These are phyloP conservation scores for Cordyceps cateniannulata DNA, from an alignment of 2,329 filamentous ascomycete species.

Conservation along the genomic window DNA sequence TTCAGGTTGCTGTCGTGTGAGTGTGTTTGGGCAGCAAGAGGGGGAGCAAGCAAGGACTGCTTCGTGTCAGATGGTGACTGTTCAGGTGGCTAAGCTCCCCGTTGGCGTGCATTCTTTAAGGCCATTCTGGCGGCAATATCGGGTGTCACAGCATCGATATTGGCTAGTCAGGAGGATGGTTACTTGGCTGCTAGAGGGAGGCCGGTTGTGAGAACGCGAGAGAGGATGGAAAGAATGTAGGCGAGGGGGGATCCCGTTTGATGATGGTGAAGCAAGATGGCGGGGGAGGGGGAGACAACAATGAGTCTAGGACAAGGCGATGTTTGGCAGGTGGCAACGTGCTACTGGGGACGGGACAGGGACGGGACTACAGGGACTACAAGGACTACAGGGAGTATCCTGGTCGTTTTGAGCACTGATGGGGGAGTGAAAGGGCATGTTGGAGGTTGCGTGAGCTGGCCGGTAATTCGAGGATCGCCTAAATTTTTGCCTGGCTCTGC, in stretches of 20 bases:
- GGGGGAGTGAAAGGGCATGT: neutral
- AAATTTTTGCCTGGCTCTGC: too few relatives aligned
- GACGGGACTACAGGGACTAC: too few relatives aligned
- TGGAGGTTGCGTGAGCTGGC: neutral
- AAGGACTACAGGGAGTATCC: neutral
- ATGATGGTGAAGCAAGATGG: neutral
- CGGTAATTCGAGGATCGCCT: neutral
- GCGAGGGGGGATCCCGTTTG: neutral
- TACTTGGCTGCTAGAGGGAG: neutral
- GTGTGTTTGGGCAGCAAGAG: conserved; percentile 7
- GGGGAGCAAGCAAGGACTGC: neutral
- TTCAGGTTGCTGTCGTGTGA: neutral
- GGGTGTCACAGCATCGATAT: conserved; percentile 1
- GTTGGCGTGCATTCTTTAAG: neutral
- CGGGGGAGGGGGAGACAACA: conserved; percentile 3
- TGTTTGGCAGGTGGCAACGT: neutral
- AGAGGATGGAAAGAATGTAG: neutral
- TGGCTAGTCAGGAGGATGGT: neutral
- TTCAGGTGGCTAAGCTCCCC: neutral
- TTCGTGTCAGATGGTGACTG: conserved; percentile 7
- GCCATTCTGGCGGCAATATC: neutral
- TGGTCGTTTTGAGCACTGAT: neutral
- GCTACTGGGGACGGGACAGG: too few relatives aligned
- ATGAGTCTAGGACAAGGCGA: neutral
- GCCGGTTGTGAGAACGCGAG: neutral